phyloP scores from a whole-genome alignment of 352 stramenopile species.

The Globisporangium rhizosaccharum region DNA sequence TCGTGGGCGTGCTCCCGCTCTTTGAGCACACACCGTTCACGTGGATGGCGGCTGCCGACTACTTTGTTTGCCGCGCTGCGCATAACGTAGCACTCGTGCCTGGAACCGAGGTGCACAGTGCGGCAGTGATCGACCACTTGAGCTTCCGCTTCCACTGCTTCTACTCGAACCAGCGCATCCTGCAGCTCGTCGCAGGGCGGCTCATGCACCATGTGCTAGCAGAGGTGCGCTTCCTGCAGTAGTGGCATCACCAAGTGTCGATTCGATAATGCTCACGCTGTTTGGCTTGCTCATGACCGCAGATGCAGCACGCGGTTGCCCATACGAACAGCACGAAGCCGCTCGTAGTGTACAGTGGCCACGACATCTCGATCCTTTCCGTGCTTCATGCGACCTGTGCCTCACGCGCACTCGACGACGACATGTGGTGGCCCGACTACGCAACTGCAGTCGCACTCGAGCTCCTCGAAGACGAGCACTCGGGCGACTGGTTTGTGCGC shows the following conservation, averaged over 20 bases:
- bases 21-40: conserved; percentile 40
- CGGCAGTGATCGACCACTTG: conserved; percentile 44
- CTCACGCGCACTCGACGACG: conserved; percentile 29
- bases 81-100: conserved; percentile 46
- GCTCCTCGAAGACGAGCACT: conserved; percentile 52
- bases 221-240: conserved; percentile 22
- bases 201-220: conserved; percentile 57
- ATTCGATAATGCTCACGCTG: not conserved
- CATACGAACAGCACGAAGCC: conserved; percentile 36
- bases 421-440: conserved; percentile 70
- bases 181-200: conserved; percentile 53
- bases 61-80: conserved; percentile 66
- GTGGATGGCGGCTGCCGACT: conserved; percentile 68
- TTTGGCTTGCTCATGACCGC: not conserved
- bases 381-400: conserved; percentile 62
- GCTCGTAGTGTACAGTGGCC: conserved; percentile 75
- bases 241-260: not conserved
- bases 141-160: conserved; percentile 79
- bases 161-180: conserved; percentile 64
- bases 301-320: conserved; percentile 40
- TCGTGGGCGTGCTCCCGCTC: conserved; percentile 48
- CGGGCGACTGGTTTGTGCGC: conserved; percentile 51
- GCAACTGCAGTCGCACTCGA: conserved; percentile 60
- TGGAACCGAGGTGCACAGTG: conserved; percentile 37
- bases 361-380: conserved; percentile 75